A percentile compares a stretch with the other conserved stretches of the same genome.
Evolutionary conservation across 768 basidiomycete species (phyloP).

Genomic region (Sutorius australiensis): DNA sequence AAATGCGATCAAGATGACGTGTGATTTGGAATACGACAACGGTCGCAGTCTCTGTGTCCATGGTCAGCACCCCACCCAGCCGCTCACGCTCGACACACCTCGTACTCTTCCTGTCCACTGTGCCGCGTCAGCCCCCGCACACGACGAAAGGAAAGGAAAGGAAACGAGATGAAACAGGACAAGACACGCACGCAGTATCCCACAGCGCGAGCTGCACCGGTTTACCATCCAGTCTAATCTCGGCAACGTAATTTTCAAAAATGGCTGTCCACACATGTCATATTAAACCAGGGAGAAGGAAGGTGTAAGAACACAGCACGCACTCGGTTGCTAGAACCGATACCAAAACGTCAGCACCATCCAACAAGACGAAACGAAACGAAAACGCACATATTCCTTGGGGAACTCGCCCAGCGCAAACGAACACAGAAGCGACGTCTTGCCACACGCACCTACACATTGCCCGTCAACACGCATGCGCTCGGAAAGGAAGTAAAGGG

Average conservation of each 20-base stretch:
- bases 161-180: neutral
- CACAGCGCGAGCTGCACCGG: conserved; percentile 95
- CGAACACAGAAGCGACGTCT: conserved; percentile 86
- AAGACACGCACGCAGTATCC: conserved; percentile 90
- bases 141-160: neutral
- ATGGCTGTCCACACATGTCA: conserved; percentile 47
- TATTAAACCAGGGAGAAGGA: too few relatives aligned
- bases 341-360: too few relatives aligned
- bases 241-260: conserved; percentile 98
- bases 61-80: too few relatives aligned
- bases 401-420: conserved; percentile 95
- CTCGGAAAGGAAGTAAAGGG: neutral
- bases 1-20: conserved; percentile 98
- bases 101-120: conserved; percentile 98
- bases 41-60: conserved; percentile 76
- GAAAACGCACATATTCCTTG: conserved; percentile 81
- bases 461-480: neutral
- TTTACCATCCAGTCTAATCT: conserved; percentile 96
- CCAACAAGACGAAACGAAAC: neutral
- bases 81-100: conserved; percentile 31
- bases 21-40: conserved; percentile 96
- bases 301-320: too few relatives aligned
- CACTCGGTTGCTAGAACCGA: conserved; percentile 42
- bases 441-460: conserved; percentile 83
- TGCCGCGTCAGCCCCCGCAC: neutral